Base-by-base conservation (phyloP, 306 rosid species). In the Astragalus membranaceus region DNA sequence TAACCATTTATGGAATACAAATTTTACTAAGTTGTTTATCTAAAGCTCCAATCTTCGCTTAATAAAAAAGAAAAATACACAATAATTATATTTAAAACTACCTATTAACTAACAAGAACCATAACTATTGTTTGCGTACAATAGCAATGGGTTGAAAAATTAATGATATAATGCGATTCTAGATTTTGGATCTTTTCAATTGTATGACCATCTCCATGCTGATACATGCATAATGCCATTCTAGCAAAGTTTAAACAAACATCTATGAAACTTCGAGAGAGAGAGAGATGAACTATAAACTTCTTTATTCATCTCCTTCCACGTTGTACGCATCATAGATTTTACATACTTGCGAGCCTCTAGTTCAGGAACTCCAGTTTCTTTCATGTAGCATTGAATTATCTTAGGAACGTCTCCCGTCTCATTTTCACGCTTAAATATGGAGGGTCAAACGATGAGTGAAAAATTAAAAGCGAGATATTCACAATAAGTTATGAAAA, bases 371-470 rank as follows among this genome's bases (percentile, higher is more conserved):
- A 26, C 44, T 30, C 70, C 57, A 8, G 5, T 47, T 47, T 65
- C 56, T 0, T 65, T 65, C 70, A 65, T 83, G 77, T 79, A 76
- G 26, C 84, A 83, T 29, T 76, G 80, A 10, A 79, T 44, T 7
- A 78, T 63, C 36, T 80, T 83, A 0, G 60, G 55, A 68, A 49
- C 48, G 9, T 80, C 84, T 1, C 78, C 78, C 13, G 64, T 64
- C 36, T 57, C 14, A 0, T 8, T 2, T 48, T 65, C 71, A 26
- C 54, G 71, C 53, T 44, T 12, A 11, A 49, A 59, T 12, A 6
- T 3, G 4, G 7, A n/a, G 8, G n/a, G 2, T 2, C 6, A 56
- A 56, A 30, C 3, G 0, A 7, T 14, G 15, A 14, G 54, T 5
- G 10, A 49, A 6, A 53, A 42, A 42, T 42, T 10, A 9, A 17